phyloP scores from a whole-genome alignment of 2,329 filamentous ascomycete species.

The Piedraia hortae region DNA sequence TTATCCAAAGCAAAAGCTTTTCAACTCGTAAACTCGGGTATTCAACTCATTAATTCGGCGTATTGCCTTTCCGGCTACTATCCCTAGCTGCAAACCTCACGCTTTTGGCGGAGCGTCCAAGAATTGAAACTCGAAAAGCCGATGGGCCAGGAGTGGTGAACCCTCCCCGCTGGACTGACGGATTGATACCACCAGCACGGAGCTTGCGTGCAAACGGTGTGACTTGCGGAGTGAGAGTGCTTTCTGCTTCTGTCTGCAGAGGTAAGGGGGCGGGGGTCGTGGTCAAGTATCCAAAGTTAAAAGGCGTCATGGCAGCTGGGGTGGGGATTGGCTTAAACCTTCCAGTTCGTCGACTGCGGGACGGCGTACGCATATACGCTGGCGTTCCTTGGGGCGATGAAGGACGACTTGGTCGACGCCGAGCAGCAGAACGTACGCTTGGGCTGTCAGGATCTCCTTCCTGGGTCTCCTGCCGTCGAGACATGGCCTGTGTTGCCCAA shows the following conservation, averaged over 20 bases:
- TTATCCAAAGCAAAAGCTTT: too few relatives aligned
- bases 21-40: too few relatives aligned
- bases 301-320: conserved; percentile 9
- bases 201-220: conserved; percentile 15
- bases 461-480: conserved; percentile 4
- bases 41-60: too few relatives aligned
- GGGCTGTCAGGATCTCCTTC: conserved; percentile 9
- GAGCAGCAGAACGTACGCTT: conserved; percentile 9
- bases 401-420: too few relatives aligned
- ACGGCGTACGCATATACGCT: conserved; percentile 21
- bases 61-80: too few relatives aligned
- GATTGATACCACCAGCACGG: conserved; percentile 9
- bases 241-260: neutral
- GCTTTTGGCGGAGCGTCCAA: conserved; percentile 4
- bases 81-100: conserved; percentile 6
- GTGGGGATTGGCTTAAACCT: conserved; percentile 10
- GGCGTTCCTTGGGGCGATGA: conserved; percentile 6
- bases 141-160: conserved; percentile 2
- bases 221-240: conserved; percentile 10
- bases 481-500: conserved; percentile 22
- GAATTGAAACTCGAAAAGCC: conserved; percentile 1
- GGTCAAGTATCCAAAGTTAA: conserved; percentile 8
- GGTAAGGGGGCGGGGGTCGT: conserved; percentile 8
- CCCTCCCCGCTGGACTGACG: conserved; percentile 2
- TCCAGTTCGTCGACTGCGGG: conserved; percentile 6